Base-by-base conservation (phyloP, 139 green algal species). In the Chlorella vulgaris region DNA sequence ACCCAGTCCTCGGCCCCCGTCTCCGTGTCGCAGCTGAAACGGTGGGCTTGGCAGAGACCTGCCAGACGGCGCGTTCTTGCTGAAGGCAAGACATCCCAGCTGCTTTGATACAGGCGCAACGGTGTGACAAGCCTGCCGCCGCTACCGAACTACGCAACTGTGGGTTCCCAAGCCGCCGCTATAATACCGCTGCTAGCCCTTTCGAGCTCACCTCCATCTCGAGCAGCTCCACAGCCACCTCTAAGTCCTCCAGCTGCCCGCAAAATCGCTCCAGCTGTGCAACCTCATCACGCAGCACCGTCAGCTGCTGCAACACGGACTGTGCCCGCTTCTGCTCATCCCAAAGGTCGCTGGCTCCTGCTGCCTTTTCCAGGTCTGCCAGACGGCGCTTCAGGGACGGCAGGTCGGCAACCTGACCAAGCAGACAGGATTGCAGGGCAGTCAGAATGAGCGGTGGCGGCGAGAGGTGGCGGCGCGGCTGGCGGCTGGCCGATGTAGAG, bases 311-410 rank as follows among this genome's bases (percentile, higher is more conserved):
- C 75, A 95, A 71, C 39, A 96, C 63, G 13, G 60, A 51, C 47
- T 92, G 81, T 19, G 92, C 94, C 7, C 70, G 66, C 0, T 50
- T 76, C 2, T 85, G 80, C 66, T 95, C 80, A 47, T 94, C 93
- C 94, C 94, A 98, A 58, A 98, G 76, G 0, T 78, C 81, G 0
- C 76, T 67, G 1, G 78, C 76, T 4, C 61, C 69, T 21, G 86
- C 77, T 5, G 88, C 62, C n/a, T 80, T 26, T 81, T 95, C 90
- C 78, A 93, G 80, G 18, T 86, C 74, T 2, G 66, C 83, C 35
- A 93, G 53, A 10, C 66, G 60, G 29, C 66, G 35, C 31, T 71
- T 58, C 5, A 92, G 80, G 1, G 53, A 65, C 10, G 82, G 21
- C 43, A 91, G 35, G 69, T 93, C 82, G 1, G 78, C 74, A 2